Base-by-base conservation (phyloP, 1,139 yeast species). In the Debaryomycetaceae sp. region DNA sequence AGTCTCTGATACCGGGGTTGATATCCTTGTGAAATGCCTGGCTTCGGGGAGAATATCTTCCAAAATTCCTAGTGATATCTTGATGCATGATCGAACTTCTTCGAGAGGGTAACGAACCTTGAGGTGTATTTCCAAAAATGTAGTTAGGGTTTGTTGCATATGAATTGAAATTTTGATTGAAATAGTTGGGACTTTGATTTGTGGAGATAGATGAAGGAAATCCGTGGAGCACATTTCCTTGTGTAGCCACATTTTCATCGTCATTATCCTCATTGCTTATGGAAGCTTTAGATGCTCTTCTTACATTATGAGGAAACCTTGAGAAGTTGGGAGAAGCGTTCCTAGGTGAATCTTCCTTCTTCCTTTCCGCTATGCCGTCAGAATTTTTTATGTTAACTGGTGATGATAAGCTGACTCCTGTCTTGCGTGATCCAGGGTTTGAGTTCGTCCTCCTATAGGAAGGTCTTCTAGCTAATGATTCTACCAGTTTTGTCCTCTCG, bases 191-290 rank as follows among this genome's bases (percentile, higher is more conserved):
- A 40, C 57, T 53, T 22, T 36, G 33, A 9, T 35, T 40, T 6
- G 39, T 36, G 7, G 45, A 40, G 6, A 55, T 47, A 3, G 60
- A 54, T 5, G 57, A 48, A 17, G 53, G 47, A 9, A 54, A 50
- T 20, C 42, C 49, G 36, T 36, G 34, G 20, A 43, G n/a, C 14
- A 37, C 41, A 34, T 59, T 61, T 37, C 56, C 60, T 45, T 85
- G 78, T 13, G 76, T 65, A 24, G 66, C 59, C 14, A 68, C 57
- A 38, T 67, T 70, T 29, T 69, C 76, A 47, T 70, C 64, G 49
- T 72, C 76, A 41, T 67, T 55, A 46, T 71, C 76, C 27, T 39
- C 45, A 24, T 14, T 37, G 33, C 34, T 37, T 5, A 27, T 27
- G 11, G 31, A 27, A 7, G 31, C 11, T 11, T 27, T 27, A 4